Conservation (phyloP, 371 early-diverging fungal species). For the Circinella minor region DNA sequence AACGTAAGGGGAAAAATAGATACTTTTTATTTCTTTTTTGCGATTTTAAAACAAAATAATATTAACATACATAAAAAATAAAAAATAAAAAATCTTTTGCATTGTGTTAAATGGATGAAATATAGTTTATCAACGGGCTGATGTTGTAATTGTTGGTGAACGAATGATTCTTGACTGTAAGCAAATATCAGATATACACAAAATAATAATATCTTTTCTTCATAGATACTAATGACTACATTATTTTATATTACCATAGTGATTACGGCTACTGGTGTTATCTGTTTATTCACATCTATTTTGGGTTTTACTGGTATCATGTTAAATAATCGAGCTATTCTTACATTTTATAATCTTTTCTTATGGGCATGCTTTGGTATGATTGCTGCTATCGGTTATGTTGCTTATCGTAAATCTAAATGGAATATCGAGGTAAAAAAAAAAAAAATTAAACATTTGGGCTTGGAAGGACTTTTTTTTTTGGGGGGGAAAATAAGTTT, state of each 20-base stretch:
- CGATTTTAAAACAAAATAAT: not conserved
- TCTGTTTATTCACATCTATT: constrained; percentile 53
- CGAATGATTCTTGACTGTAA: constrained; percentile 51
- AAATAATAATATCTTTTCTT: no score
- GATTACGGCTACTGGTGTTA: constrained; percentile 48
- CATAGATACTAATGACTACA: no score
- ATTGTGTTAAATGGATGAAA: not conserved
- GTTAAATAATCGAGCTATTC: constrained; percentile 53
- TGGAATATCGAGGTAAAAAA: constrained; percentile 44
- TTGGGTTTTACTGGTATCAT: constrained; percentile 62
- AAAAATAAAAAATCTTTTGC: not conserved
- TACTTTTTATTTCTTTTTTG: not conserved
- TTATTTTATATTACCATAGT: constrained; percentile 29
- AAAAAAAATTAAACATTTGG: not conserved
- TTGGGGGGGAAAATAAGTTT: not conserved
- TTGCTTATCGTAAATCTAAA: constrained; percentile 53
- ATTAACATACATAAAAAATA: not conserved
- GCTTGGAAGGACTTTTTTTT: no score
- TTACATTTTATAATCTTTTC: constrained; percentile 54
- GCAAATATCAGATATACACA: constrained; percentile 12
- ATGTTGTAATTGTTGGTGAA: constrained; percentile 52
- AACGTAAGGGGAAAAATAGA: constrained; percentile 34
- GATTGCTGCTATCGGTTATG: constrained; percentile 62
- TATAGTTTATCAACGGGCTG: constrained; percentile 51
- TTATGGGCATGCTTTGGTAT: constrained; percentile 63